These are phyloP conservation scores for Pseudocercospora eumusae DNA, from an alignment of 2,329 filamentous ascomycete species.

Conservation along the genomic window DNA sequence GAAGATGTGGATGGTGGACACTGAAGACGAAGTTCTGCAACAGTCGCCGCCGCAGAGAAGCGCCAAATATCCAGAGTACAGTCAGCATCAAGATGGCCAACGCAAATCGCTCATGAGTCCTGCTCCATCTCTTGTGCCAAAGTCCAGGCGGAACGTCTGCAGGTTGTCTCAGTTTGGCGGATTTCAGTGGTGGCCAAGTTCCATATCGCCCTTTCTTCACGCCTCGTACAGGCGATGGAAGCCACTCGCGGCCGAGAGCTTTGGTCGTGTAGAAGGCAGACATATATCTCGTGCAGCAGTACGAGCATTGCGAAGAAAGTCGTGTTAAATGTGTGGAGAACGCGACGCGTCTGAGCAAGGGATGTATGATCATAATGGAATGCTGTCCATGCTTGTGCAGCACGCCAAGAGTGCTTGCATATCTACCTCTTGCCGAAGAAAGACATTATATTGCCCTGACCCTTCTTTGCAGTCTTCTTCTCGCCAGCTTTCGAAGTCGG, in stretches of 20 bases:
- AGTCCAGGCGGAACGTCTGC: background rate
- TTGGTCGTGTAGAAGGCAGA: conserved; percentile 20
- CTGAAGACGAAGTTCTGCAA: background rate
- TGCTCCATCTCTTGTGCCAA: conserved; percentile 10
- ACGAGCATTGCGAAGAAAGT: background rate
- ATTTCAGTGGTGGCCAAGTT: conserved; percentile 8
- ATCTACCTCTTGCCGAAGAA: conserved; percentile 80
- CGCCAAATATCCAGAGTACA: conserved; percentile 6
- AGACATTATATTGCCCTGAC: conserved; percentile 84
- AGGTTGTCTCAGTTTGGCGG: conserved; percentile 5
- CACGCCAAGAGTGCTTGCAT: background rate
- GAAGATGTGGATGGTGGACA: background rate
- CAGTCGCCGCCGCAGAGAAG: background rate
- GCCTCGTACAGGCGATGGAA: conserved; percentile 14
- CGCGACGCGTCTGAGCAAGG: background rate
- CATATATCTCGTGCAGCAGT: background rate
- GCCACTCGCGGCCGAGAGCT: conserved; percentile 19
- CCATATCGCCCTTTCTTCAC: conserved; percentile 2
- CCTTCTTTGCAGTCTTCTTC: conserved; percentile 48
- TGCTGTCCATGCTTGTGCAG: conserved; percentile 3
- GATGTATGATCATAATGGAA: background rate
- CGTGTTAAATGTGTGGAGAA: background rate
- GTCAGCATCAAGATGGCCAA: conserved; percentile 8
- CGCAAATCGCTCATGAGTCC: conserved; percentile 10
- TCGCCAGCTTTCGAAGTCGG: conserved; percentile 55